Percentiles rank a stretch among this genome's conserved stretches.
These are phyloP conservation scores for Solanum raphanifolium DNA, from an alignment of 257 asterid species.

Conservation along the genomic window DNA sequence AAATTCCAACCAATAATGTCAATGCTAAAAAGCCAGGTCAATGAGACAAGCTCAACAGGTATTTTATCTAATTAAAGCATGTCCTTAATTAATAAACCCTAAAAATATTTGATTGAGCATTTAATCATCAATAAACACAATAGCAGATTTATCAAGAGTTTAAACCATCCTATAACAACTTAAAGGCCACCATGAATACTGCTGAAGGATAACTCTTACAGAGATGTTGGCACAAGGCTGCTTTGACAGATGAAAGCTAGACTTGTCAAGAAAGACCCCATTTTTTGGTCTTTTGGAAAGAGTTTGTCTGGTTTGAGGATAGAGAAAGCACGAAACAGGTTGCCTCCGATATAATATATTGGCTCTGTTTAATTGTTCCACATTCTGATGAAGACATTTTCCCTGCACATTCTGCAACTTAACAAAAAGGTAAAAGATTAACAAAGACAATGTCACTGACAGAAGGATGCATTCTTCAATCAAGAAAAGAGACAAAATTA, in stretches of 20 bases:
- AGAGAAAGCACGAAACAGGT: slow-evolving; percentile 49
- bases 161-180: not conserved
- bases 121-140: not conserved
- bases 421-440: not conserved
- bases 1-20: not conserved
- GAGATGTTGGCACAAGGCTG: slow-evolving; percentile 18
- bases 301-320: slow-evolving; percentile 36
- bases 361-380: slow-evolving; percentile 20
- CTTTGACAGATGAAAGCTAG: slow-evolving; percentile 37
- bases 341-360: slow-evolving; percentile 19
- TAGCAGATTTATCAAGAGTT: not conserved
- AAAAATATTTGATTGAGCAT: not conserved
- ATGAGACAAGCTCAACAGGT: not conserved
- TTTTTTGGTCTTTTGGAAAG: slow-evolving; percentile 36
- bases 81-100: not conserved
- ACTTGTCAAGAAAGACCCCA: slow-evolving; percentile 55
- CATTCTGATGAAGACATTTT: slow-evolving; percentile 30
- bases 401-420: slow-evolving; percentile 49
- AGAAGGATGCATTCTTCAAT: not conserved
- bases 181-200: not conserved
- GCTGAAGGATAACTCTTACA: slow-evolving; percentile 34
- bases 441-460: not conserved
- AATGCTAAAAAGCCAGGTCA: not conserved
- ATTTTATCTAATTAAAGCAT: not conserved
- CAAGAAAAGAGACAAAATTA: not conserved